Evolutionary conservation across 106 monocot genomes (phyloP).

Genomic region (Triglochin maritima): DNA sequence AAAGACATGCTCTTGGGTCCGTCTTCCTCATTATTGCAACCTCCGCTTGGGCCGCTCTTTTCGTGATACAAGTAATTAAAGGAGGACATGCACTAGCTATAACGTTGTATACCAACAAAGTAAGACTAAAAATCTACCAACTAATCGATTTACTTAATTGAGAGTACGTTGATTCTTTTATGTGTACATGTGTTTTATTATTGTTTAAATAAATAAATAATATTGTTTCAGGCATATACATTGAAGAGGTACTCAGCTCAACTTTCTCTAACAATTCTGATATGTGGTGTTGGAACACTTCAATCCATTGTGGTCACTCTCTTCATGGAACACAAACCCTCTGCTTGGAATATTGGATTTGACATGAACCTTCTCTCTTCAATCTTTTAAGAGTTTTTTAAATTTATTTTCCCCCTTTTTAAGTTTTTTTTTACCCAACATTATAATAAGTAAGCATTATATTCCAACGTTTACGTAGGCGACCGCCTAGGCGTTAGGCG

Average conservation of each 20-base stretch:
- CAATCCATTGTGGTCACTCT: constrained; percentile 73
- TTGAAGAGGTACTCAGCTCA: constrained; percentile 64
- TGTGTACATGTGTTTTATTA: too few relatives aligned
- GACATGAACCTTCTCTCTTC: constrained; percentile 82
- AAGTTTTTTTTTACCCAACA: too few relatives aligned
- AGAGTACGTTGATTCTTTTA: too few relatives aligned
- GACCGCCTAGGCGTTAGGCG: too few relatives aligned
- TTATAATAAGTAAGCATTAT: too few relatives aligned
- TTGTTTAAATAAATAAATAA: too few relatives aligned
- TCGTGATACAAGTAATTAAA: constrained; percentile 47
- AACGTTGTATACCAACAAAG: too few relatives aligned
- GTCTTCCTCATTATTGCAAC: constrained; percentile 68
- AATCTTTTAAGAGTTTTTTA: too few relatives aligned
- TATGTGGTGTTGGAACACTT: constrained; percentile 73
- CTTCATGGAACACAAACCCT: constrained; percentile 44
- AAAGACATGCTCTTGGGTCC: constrained; percentile 58
- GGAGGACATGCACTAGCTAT: not conserved
- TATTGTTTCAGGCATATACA: constrained; percentile 58
- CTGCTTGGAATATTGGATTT: constrained; percentile 53
- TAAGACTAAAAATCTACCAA: not conserved
- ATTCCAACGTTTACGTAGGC: too few relatives aligned
- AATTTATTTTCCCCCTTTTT: too few relatives aligned
- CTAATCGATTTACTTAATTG: too few relatives aligned
- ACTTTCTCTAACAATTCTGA: constrained; percentile 60
- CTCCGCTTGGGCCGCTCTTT: constrained; percentile 66